These are phyloP conservation scores for Phytophthora fragariae DNA, from an alignment of 352 stramenopile species.

Conservation along the genomic window DNA sequence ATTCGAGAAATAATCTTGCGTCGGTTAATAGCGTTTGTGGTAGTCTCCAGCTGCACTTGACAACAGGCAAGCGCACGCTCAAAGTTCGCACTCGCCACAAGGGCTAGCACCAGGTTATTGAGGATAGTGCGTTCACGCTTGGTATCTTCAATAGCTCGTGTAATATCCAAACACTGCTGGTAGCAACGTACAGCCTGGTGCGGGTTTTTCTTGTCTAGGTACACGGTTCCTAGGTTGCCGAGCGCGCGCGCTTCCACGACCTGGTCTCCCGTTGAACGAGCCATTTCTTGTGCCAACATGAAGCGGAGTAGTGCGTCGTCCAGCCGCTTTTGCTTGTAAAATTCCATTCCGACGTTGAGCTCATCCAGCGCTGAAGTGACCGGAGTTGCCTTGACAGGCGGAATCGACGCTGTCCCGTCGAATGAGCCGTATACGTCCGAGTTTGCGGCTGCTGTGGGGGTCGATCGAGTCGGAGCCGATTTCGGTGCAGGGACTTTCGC, in stretches of 20 bases:
- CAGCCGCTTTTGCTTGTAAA: slow-evolving; percentile 75
- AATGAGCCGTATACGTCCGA: slow-evolving; percentile 41
- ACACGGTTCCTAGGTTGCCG: slow-evolving; percentile 81
- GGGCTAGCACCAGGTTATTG: slow-evolving; percentile 84
- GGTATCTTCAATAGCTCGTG: slow-evolving; percentile 68
- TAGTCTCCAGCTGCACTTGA: slow-evolving; percentile 76
- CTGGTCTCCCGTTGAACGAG: slow-evolving; percentile 49
- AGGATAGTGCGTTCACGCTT: slow-evolving; percentile 86
- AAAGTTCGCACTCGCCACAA: slow-evolving; percentile 72
- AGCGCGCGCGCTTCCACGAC: slow-evolving; percentile 80
- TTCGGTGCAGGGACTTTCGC: slow-evolving; percentile 4
- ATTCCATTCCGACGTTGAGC: slow-evolving; percentile 78
- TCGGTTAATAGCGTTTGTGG: slow-evolving; percentile 71
- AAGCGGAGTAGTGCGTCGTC: slow-evolving; percentile 73
- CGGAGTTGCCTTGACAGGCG: slow-evolving; percentile 18
- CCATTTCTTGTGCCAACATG: slow-evolving; percentile 67
- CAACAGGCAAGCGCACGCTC: slow-evolving; percentile 65
- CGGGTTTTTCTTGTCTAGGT: slow-evolving; percentile 77
- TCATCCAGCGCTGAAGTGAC: slow-evolving; percentile 65
- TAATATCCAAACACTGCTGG: slow-evolving; percentile 80
- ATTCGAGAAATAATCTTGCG: slow-evolving; percentile 85
- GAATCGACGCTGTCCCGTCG: slow-evolving; percentile 4
- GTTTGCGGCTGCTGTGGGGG: slow-evolving; percentile 21
- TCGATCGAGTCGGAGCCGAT: background rate
- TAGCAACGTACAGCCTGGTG: slow-evolving; percentile 79